Base-by-base conservation (phyloP, 2,329 filamentous ascomycete species). In the Aspergillus amoenus region DNA sequence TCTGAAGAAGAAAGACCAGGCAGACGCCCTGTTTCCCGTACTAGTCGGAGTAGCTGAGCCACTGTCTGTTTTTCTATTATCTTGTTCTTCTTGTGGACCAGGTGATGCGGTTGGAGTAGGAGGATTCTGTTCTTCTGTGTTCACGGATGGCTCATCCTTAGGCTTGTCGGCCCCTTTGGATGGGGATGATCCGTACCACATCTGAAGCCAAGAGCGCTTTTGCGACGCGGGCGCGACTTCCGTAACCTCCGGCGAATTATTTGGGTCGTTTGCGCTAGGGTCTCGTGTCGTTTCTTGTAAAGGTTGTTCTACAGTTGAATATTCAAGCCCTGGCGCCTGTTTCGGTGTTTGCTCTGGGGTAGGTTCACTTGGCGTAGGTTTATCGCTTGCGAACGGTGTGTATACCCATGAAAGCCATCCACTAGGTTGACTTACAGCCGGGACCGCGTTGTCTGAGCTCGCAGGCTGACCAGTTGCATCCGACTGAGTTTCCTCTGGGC, bases 171-270 rank as follows among this genome's bases (percentile, higher is more conserved):
- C 57, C 32, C 63, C 56, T 47, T 69, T 70, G 24, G 65, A 51
- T 22, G 67, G 59, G 22, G 62, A 61, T 12, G 66, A 62, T 43
- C 72, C 71, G 57, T 71, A 71, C 76, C 73, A 78, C 70, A 79
- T 76, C 57, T 78, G 76, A 56, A 78, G 67, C 77, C 76, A 79
- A 43, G 75, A 76, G 51, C 74, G 70, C 56, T 74, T 78, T 40
- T 71, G 70, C 27, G 71, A 55, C 12, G 52, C 61, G 3, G 67
- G 57, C 6, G 44, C 41, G 3, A 62, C 55, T 34, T 64, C 61
- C 12, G 55, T 39, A 30, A 55, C 44, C 42, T 61, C 55, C 5
- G 55, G 32, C 40, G 58, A 57, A 43, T 52, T 51, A 17, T 62
- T 58, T 45, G 56, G 48, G 12, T 63, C 58, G 18, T 53, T 52